These are phyloP conservation scores for Amanita thiersii DNA, from an alignment of 768 basidiomycete genomes.

Conservation along the genomic window DNA sequence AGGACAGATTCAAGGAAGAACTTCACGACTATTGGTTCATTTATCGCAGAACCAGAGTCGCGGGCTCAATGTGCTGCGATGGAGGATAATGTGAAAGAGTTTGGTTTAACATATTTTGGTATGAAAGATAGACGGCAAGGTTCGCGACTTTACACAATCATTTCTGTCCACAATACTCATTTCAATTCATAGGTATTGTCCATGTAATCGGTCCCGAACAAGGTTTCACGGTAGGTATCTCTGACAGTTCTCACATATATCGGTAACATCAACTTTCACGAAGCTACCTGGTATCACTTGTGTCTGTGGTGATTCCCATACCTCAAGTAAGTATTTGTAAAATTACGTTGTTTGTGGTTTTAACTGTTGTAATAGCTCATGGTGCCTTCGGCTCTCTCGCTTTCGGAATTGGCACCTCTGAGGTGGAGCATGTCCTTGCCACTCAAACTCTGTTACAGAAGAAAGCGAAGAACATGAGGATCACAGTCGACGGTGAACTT, in stretches of 20 bases:
- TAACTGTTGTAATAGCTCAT: slow-evolving; percentile 45
- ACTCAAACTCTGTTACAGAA: slow-evolving; percentile 85
- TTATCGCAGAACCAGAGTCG: slow-evolving; percentile 81
- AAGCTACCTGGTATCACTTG: slow-evolving; percentile 73
- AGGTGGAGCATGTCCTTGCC: slow-evolving; percentile 91
- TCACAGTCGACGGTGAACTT: slow-evolving; percentile 78
- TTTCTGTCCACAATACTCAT: not conserved
- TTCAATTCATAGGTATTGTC: slow-evolving; percentile 44
- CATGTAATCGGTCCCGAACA: slow-evolving; percentile 93
- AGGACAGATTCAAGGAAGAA: slow-evolving; percentile 72
- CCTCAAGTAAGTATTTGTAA: slow-evolving; percentile 56
- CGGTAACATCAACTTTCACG: slow-evolving; percentile 6
- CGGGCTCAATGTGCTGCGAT: slow-evolving; percentile 77
- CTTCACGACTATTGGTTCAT: slow-evolving; percentile 60
- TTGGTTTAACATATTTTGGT: slow-evolving; percentile 88
- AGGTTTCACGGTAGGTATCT: slow-evolving; percentile 66
- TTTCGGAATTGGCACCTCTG: slow-evolving; percentile 90
- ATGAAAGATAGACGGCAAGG: slow-evolving; percentile 87
- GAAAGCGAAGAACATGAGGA: slow-evolving; percentile 90
- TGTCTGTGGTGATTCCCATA: slow-evolving; percentile 92
- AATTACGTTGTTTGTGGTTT: slow-evolving; percentile 4
- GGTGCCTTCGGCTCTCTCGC: slow-evolving; percentile 91
- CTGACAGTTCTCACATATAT: not conserved
- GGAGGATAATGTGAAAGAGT: slow-evolving; percentile 87
- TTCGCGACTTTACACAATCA: slow-evolving; percentile 14